phyloP scores from a whole-genome alignment of 108 stramenopile species.

The Conticribra weissflogii region DNA sequence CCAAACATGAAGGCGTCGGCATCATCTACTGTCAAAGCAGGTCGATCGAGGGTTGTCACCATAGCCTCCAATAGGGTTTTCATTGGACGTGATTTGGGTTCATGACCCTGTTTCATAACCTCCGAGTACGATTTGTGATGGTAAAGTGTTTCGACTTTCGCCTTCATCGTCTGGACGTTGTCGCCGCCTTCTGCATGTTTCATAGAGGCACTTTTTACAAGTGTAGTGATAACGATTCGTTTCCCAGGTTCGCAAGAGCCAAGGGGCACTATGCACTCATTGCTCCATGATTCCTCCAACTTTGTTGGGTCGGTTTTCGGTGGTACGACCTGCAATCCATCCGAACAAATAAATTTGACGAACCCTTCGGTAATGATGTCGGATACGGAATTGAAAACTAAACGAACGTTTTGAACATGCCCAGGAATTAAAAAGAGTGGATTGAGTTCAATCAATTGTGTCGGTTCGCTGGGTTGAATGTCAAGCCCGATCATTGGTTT shows the following conservation, averaged over 20 bases:
- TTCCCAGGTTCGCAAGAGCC: slow-evolving; percentile 58
- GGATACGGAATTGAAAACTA: slow-evolving; percentile 63
- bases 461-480: slow-evolving; percentile 75
- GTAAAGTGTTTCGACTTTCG: slow-evolving; percentile 59
- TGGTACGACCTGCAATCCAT: slow-evolving; percentile 60
- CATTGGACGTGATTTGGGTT: slow-evolving; percentile 53
- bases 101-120: slow-evolving; percentile 46
- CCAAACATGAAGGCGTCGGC: slow-evolving; percentile 44
- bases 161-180: slow-evolving; percentile 57
- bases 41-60: slow-evolving; percentile 68
- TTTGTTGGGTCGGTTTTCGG: slow-evolving; percentile 54
- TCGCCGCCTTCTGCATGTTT: slow-evolving; percentile 33
- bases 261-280: slow-evolving; percentile 52
- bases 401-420: slow-evolving; percentile 69
- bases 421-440: slow-evolving; percentile 78
- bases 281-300: slow-evolving; percentile 53
- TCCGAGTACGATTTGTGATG: slow-evolving; percentile 41
- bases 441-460: slow-evolving; percentile 69
- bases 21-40: slow-evolving; percentile 63
- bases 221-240: slow-evolving; percentile 48
- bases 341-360: slow-evolving; percentile 59
- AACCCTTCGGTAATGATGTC: slow-evolving; percentile 69
- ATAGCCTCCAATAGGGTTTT: slow-evolving; percentile 61
- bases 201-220: slow-evolving; percentile 59
- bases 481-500: slow-evolving; percentile 68